Evolutionary conservation across 257 asterid species (phyloP), one percentile per base, ranked within the genome.

Genomic region (Salvia miltiorrhiza): DNA sequence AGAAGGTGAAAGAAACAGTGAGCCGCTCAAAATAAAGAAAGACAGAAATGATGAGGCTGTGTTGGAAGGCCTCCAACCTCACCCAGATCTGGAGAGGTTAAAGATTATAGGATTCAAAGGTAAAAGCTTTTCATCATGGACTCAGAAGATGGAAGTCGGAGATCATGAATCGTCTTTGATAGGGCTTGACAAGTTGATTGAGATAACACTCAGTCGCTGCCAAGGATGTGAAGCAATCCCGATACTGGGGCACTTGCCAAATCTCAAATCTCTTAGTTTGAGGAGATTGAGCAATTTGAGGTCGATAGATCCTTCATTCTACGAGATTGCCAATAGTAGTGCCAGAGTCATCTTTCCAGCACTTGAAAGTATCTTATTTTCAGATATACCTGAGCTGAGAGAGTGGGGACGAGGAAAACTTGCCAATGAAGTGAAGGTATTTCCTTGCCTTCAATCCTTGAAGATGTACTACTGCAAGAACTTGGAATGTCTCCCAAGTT

Each of bases 21-120:
- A 30, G 33, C 49, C 17, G 1, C 17, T 12, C 16, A 52, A 20
- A 1, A 12, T 37, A 61, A 30, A 30, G 7, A 4, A 4, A 30
- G 43, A 37, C 8, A 37, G 11, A 6, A 9, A 37, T 23, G 13
- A 41, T 3, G 54, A 13, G 55, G 6, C 9, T 14, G 68, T 63
- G 54, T 63, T 63, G 54, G 24, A 24, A 40, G 68, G 55, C 21
- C 52, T 61, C 19, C 21, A 39, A 61, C 67, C 53, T 20, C 33
- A 40, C 7, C 35, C 54, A 23, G 9, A 23, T 14, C 12, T 63
- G 21, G n/a, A 23, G 68, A 40, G 4, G 40, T 63, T 41, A 24
- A 1, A 23, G 7, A 63, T 63, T 0, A 5, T 9, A 14, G 23
- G 68, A 21, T 63, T 63, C n/a, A 13, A 7, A 0, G 68, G 54